Base-by-base conservation (phyloP, 1,284 basidiomycete species). In the Singerocomus inundabilis region DNA sequence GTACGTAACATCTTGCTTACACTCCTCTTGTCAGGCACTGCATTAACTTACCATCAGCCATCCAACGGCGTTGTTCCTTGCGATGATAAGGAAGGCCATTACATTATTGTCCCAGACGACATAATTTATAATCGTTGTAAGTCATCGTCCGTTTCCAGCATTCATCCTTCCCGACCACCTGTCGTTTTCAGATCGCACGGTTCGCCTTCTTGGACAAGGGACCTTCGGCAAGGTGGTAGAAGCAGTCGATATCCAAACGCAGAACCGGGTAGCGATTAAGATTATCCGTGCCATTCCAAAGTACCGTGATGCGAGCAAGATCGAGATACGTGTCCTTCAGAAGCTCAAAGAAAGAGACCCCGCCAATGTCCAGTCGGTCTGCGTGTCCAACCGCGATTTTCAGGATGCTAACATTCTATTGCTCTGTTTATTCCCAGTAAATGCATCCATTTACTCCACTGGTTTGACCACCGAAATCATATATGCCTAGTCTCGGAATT, bases 191-290 rank as follows among this genome's bases (percentile, higher is more conserved):
- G 93, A 95, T 79, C 89, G 90, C 54, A 98, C 96, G 48, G 82
- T 95, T 46, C 81, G 85, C 48, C 76, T 96, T 34, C 78, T 99
- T 4, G 97, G 97, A 15, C 97, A 99, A 73, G 97, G 97, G 6
- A 99, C 97, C 7, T 99, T 99, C 65, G 97, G 97, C 58, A 99
- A 99, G 71, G 97, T 99, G 26, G 95, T 99, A 48, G 93, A 98
- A 68, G 94, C 94, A 32, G 72, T 89, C 62, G 93, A 98, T 72
- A 82, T 83, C 32, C 79, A 87, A 57, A 86, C 80, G 48, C 84
- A 85, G 58, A 79, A 77, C 59, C 80, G 84, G 64, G 96, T 99
- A 24, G 97, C 97, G 36, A 94, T 99, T 77, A 99, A 99, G 81
- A 95, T 99, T 57, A 99, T 99, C 61, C 85, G 94, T 44, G 91